phyloP scores from a whole-genome alignment of 1,284 basidiomycete genomes.

The Puccinia triticina region DNA sequence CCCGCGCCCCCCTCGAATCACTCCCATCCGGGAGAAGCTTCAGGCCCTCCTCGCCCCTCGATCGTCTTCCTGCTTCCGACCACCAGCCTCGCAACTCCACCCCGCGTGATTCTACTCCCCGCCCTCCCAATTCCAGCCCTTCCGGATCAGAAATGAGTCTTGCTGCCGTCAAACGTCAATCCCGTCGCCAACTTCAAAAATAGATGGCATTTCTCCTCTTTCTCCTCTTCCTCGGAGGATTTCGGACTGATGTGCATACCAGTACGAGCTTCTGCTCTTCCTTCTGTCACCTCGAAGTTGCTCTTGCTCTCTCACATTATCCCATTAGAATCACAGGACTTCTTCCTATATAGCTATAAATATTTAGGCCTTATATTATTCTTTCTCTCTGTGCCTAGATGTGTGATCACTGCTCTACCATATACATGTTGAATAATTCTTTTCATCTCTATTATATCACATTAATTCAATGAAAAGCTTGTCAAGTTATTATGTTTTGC shows the following conservation, averaged over 20 bases:
- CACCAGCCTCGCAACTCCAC: not conserved
- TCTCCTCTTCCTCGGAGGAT: not conserved
- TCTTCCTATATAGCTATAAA: too few relatives aligned
- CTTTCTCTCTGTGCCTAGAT: too few relatives aligned
- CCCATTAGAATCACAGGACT: too few relatives aligned
- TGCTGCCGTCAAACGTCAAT: constrained; percentile 37
- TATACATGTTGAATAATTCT: too few relatives aligned
- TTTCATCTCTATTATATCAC: too few relatives aligned
- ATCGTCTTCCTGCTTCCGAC: not conserved
- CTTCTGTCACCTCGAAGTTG: not conserved
- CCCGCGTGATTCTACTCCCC: not conserved
- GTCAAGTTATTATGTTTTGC: too few relatives aligned
- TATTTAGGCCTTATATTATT: too few relatives aligned
- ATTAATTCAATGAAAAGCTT: too few relatives aligned
- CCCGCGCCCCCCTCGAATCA: too few relatives aligned
- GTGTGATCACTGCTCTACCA: too few relatives aligned
- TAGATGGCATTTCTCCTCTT: not conserved
- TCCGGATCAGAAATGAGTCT: constrained; percentile 45
- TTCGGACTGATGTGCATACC: not conserved
- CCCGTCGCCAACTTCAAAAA: not conserved
- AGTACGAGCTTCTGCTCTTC: not conserved
- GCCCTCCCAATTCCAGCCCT: not conserved
- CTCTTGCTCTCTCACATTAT: not conserved
- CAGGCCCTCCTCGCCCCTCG: not conserved
- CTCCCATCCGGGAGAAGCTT: too few relatives aligned